These are phyloP conservation scores for Fusarium sororula DNA, from an alignment of 2,329 filamentous ascomycete species.

Conservation along the genomic window DNA sequence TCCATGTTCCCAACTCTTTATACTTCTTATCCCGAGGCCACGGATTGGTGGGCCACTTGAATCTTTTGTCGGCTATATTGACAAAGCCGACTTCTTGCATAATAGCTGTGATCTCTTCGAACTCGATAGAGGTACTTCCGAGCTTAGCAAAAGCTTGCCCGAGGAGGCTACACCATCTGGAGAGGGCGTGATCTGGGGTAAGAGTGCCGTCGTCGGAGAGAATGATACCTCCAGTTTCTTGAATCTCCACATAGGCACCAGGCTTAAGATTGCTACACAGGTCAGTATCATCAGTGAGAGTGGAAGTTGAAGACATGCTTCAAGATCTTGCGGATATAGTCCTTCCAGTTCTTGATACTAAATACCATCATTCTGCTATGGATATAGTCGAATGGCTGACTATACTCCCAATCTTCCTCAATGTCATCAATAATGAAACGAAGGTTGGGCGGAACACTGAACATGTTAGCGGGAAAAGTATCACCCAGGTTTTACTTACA, in stretches of 20 bases:
- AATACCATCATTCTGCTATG: constrained; percentile 3
- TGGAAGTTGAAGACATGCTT: neutral
- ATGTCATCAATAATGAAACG: neutral
- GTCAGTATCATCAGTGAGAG: rapidly evolving
- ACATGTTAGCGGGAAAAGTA: neutral
- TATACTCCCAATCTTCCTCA: neutral
- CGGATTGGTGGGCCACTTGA: constrained; percentile 12
- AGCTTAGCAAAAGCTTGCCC: neutral
- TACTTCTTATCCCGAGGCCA: constrained; percentile 25
- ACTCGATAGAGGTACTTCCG: neutral
- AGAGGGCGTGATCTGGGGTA: neutral
- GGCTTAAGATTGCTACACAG: neutral
- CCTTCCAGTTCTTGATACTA: neutral
- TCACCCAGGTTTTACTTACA: neutral
- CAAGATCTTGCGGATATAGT: constrained; percentile 8
- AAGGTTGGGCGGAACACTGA: neutral
- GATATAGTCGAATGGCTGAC: neutral
- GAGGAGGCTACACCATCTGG: neutral
- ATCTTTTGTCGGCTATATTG: neutral
- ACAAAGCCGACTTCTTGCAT: constrained; percentile 2
- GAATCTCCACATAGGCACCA: neutral
- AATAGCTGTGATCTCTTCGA: neutral
- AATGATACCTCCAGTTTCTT: neutral
- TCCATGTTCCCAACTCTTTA: constrained; percentile 15
- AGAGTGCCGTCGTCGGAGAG: constrained; percentile 10